Conservation (phyloP, 1,284 basidiomycete genomes). For the Testicularia cyperi region DNA sequence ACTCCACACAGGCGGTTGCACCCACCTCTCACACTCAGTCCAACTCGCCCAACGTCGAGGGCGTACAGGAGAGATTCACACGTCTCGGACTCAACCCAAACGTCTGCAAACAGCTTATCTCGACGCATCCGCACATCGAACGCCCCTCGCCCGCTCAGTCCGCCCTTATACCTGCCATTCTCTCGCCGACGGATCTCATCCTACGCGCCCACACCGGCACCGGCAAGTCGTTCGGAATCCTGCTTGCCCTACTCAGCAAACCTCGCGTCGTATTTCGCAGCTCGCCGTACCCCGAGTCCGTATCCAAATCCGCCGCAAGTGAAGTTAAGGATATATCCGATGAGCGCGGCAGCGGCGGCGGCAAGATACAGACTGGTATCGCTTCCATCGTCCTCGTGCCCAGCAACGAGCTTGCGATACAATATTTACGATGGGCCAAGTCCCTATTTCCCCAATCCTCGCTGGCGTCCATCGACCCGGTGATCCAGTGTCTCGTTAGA, state of each 20-base stretch:
- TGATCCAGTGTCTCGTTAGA: slow-evolving; percentile 48
- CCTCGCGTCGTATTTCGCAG: slow-evolving; percentile 51
- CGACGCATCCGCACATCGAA: slow-evolving; percentile 40
- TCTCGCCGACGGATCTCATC: slow-evolving; percentile 48
- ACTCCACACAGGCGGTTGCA: too few species aligned
- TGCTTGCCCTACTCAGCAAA: slow-evolving; percentile 53
- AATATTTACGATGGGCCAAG: slow-evolving; percentile 52
- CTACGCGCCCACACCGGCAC: slow-evolving; percentile 56
- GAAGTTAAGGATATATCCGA: neutral
- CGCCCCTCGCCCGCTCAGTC: slow-evolving; percentile 51
- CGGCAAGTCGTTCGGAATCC: slow-evolving; percentile 54
- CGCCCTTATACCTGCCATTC: slow-evolving; percentile 45
- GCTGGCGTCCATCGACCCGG: slow-evolving; percentile 37
- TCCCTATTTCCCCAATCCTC: slow-evolving; percentile 32
- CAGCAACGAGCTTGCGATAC: slow-evolving; percentile 53
- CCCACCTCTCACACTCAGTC: too few species aligned
- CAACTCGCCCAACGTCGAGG: too few species aligned
- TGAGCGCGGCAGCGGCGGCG: slow-evolving; percentile 1
- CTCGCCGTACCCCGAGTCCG: neutral
- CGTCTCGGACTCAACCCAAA: slow-evolving; percentile 40
- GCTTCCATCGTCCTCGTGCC: slow-evolving; percentile 54
- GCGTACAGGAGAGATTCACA: slow-evolving; percentile 18
- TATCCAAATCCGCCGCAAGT: neutral
- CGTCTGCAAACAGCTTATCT: slow-evolving; percentile 35
- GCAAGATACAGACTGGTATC: slow-evolving; percentile 38